Evolutionary conservation across 1,139 yeast species (phyloP).

Genomic region (Keqinozyma sinolaborantium): DNA sequence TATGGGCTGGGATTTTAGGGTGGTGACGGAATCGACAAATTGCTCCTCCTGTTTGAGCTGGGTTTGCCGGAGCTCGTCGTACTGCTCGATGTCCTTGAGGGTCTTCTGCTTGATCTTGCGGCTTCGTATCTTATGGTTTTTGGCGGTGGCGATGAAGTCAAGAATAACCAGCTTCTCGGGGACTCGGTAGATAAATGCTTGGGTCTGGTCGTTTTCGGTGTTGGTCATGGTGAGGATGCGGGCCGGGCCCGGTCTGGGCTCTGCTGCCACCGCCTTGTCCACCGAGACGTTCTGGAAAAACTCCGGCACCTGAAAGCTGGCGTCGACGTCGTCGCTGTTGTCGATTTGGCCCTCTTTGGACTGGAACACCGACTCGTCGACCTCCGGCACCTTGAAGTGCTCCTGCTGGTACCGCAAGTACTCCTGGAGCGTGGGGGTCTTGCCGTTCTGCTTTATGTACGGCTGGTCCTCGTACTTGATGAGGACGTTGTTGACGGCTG

Average conservation of each 20-base stretch:
- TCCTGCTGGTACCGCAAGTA: slow-evolving; percentile 27
- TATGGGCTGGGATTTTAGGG: slow-evolving; percentile 6
- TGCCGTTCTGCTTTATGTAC: slow-evolving; percentile 22
- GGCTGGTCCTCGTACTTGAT: slow-evolving; percentile 70
- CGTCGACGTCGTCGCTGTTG: slow-evolving; percentile 20
- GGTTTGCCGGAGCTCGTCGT: slow-evolving; percentile 17
- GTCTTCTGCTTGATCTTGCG: slow-evolving; percentile 19
- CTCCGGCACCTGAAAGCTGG: slow-evolving; percentile 36
- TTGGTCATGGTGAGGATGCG: slow-evolving; percentile 36
- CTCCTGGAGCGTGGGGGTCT: slow-evolving; percentile 24
- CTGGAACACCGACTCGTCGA: slow-evolving; percentile 4
- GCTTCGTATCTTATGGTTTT: slow-evolving; percentile 24
- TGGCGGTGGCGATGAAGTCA: slow-evolving; percentile 62
- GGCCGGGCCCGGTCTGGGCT: slow-evolving; percentile 22
- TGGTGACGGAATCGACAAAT: slow-evolving; percentile 23
- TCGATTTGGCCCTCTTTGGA: slow-evolving; percentile 13
- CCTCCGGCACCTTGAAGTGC: slow-evolving; percentile 15
- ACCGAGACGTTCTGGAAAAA: slow-evolving; percentile 35
- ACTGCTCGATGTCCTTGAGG: slow-evolving; percentile 20
- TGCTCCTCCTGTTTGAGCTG: slow-evolving; percentile 20
- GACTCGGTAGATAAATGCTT: slow-evolving; percentile 56
- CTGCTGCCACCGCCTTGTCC: slow-evolving; percentile 46
- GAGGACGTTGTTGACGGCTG: slow-evolving; percentile 55
- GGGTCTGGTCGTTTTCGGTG: slow-evolving; percentile 21
- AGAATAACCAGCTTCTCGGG: slow-evolving; percentile 72